A percentile compares a stretch with the other conserved stretches of the same genome.
These are phyloP conservation scores for Fremontodendron californicum DNA, from an alignment of 345 rosid genomes.

Conservation along the genomic window DNA sequence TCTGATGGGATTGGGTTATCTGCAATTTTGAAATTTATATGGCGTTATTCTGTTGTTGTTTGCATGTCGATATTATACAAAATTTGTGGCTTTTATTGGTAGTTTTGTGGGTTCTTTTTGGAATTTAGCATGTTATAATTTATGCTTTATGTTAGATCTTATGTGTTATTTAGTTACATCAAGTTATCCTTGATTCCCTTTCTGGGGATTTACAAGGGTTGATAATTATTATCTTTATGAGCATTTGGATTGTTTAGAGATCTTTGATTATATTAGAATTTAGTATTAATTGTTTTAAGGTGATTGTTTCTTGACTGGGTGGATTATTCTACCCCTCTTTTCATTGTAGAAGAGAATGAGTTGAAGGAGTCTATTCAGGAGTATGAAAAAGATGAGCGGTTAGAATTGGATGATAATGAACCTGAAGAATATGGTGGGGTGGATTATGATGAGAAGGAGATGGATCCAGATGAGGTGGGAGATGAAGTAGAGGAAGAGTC, in stretches of 20 bases:
- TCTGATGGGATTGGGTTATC: not conserved
- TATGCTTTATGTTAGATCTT: not conserved
- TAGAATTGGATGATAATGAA: slow-evolving; percentile 83
- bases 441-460: slow-evolving; percentile 83
- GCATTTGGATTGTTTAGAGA: not conserved
- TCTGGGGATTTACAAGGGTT: not conserved
- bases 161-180: not conserved
- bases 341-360: slow-evolving; percentile 67
- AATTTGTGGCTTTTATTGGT: slow-evolving; percentile 1
- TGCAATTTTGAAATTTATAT: not conserved
- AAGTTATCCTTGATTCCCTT: not conserved
- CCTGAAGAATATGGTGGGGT: slow-evolving; percentile 51
- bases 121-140: not conserved
- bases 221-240: not conserved
- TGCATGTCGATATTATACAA: not conserved
- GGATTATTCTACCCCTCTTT: slow-evolving; percentile 44
- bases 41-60: not conserved
- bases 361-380: slow-evolving; percentile 59
- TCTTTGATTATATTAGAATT: not conserved
- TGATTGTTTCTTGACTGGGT: slow-evolving; percentile 28
- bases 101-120: not conserved
- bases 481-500: slow-evolving; percentile 55
- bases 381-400: slow-evolving; percentile 66
- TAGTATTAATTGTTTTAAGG: not conserved
- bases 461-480: slow-evolving; percentile 43